A percentile compares a stretch with the other conserved stretches of the same genome.
Evolutionary conservation across 345 rosid species (phyloP).

Genomic region (Gossypium anomalum): DNA sequence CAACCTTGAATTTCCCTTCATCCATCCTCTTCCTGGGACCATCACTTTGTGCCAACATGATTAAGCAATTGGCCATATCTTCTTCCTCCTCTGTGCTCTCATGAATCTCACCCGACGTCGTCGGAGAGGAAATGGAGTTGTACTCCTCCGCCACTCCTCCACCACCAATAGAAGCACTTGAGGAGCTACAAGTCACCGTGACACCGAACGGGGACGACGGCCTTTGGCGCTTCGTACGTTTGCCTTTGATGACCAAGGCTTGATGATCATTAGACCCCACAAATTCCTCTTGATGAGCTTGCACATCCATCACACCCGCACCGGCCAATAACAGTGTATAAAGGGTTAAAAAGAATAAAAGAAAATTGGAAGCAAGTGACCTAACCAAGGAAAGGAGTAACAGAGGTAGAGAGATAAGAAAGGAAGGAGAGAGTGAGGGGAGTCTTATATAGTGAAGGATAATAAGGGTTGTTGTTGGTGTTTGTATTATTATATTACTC

Average conservation of each 20-base stretch:
- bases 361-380: slow-evolving; percentile 3
- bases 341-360: neutral
- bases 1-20: neutral
- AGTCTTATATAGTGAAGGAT: slow-evolving; percentile 29
- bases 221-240: slow-evolving; percentile 78
- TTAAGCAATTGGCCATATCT: slow-evolving; percentile 88
- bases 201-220: slow-evolving; percentile 39
- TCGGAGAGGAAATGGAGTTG: slow-evolving; percentile 38
- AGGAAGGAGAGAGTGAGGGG: slow-evolving; percentile 35
- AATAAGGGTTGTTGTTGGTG: neutral
- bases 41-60: slow-evolving; percentile 70
- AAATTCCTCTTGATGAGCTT: slow-evolving; percentile 31
- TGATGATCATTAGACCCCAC: slow-evolving; percentile 31
- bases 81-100: slow-evolving; percentile 72
- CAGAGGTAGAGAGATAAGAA: slow-evolving; percentile 12
- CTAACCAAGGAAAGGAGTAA: slow-evolving; percentile 22
- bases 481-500: neutral
- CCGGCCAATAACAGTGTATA: too few relatives aligned
- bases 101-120: slow-evolving; percentile 28
- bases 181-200: slow-evolving; percentile 44
- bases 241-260: slow-evolving; percentile 52
- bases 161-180: slow-evolving; percentile 29
- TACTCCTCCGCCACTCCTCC: slow-evolving; percentile 30
- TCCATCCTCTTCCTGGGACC: slow-evolving; percentile 10
- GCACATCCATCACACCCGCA: slow-evolving; percentile 19